Conservation (phyloP, 2,329 filamentous ascomycete species). For the Leptographium procerum region DNA sequence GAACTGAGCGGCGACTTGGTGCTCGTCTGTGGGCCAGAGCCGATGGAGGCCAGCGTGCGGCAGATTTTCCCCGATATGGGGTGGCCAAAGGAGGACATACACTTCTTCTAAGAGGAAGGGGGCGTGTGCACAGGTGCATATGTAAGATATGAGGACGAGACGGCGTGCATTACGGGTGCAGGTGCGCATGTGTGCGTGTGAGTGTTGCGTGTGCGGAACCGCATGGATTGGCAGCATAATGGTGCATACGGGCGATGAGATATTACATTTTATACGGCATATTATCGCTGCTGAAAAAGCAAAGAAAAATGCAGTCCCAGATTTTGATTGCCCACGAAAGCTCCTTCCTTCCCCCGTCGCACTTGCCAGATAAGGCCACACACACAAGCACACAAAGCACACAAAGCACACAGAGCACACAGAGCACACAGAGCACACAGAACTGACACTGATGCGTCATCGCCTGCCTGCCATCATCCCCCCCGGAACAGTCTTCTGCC, state of each 20-base stretch:
- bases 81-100: conserved; percentile 60
- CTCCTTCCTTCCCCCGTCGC: not conserved
- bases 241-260: too few relatives aligned
- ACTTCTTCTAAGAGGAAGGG: conserved; percentile 52
- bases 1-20: conserved; percentile 54
- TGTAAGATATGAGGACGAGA: not conserved
- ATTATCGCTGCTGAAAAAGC: not conserved
- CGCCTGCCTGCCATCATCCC: too few relatives aligned
- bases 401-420: too few relatives aligned
- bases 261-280: too few relatives aligned
- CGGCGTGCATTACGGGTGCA: not conserved
- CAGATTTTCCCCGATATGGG: conserved; percentile 44
- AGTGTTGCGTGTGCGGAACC: not conserved
- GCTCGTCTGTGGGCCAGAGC: conserved; percentile 67
- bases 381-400: too few relatives aligned
- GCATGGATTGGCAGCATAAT: not conserved
- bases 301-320: too few relatives aligned
- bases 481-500: too few relatives aligned
- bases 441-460: too few relatives aligned
- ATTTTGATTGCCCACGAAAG: too few relatives aligned
- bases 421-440: too few relatives aligned
- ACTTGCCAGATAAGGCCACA: not conserved
- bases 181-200: too few relatives aligned
- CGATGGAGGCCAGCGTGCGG: conserved; percentile 59
- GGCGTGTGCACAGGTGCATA: not conserved